A percentile compares a stretch with the other conserved stretches of the same genome.
Evolutionary conservation across 2,329 filamentous ascomycete species (phyloP).

Genomic region (Cryoendolithus antarcticus): DNA sequence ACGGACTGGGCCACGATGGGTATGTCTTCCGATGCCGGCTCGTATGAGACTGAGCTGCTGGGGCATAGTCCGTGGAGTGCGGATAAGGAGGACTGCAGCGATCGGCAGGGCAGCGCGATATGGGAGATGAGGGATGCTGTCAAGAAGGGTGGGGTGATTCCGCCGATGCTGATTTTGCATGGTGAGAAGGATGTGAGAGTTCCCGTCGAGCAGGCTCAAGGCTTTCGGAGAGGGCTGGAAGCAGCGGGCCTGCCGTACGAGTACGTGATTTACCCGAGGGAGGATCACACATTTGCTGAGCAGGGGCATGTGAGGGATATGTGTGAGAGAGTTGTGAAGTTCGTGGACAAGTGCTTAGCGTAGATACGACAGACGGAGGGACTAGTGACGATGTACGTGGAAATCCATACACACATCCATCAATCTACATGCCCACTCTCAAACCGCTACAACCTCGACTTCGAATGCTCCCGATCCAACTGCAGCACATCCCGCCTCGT

Average conservation of each 20-base stretch:
- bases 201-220: slow-evolving; percentile 23
- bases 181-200: slow-evolving; percentile 23
- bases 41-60: slow-evolving; percentile 15
- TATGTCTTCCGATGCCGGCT: slow-evolving; percentile 22
- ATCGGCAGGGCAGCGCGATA: slow-evolving; percentile 16
- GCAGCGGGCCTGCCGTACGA: slow-evolving; percentile 20
- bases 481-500: slow-evolving; percentile 30
- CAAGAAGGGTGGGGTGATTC: slow-evolving; percentile 8
- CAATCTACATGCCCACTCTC: too few species aligned
- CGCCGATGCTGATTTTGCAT: slow-evolving; percentile 25
- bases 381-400: neutral
- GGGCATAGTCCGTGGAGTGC: slow-evolving; percentile 16
- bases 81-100: slow-evolving; percentile 9
- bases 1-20: slow-evolving; percentile 26
- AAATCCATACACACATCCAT: too few species aligned
- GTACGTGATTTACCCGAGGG: slow-evolving; percentile 25
- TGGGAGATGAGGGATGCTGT: slow-evolving; percentile 19
- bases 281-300: slow-evolving; percentile 22
- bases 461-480: slow-evolving; percentile 26
- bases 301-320: slow-evolving; percentile 19
- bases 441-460: slow-evolving; percentile 28
- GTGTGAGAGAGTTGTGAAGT: slow-evolving; percentile 12
- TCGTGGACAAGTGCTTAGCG: slow-evolving; percentile 10
- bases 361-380: neutral
- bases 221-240: slow-evolving; percentile 21